Conservation (phyloP, 192 early-diverging fungal genomes). For the Glomus cerebriforme region DNA sequence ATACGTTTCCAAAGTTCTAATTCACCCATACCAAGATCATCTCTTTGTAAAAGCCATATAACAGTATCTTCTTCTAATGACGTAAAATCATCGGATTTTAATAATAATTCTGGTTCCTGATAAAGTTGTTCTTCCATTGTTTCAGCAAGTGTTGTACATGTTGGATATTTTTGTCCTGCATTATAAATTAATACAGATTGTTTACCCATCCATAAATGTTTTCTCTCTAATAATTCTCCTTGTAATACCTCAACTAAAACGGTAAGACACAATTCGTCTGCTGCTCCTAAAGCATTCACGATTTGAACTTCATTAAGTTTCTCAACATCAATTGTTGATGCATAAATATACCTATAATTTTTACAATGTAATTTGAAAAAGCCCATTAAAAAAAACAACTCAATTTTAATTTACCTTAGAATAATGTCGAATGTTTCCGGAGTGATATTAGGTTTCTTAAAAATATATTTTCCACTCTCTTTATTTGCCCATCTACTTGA, state of each 20-base stretch:
- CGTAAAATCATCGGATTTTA: slow-evolving; percentile 9
- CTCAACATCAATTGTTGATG: slow-evolving; percentile 5
- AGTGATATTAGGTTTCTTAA: slow-evolving; percentile 20
- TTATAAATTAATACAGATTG: slow-evolving; percentile 26
- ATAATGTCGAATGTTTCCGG: slow-evolving; percentile 11
- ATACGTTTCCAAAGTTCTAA: slow-evolving; percentile 20
- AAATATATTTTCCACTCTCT: neutral
- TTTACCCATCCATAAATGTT: slow-evolving; percentile 14
- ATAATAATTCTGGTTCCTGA: slow-evolving; percentile 25
- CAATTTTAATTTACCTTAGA: neutral
- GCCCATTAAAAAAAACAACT: neutral
- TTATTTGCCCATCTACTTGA: slow-evolving; percentile 4
- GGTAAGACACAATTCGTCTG: slow-evolving; percentile 8
- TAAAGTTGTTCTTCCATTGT: slow-evolving; percentile 8
- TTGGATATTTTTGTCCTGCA: slow-evolving; percentile 18
- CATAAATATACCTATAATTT: slow-evolving; percentile 10
- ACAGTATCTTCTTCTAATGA: slow-evolving; percentile 11
- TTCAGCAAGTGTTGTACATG: neutral
- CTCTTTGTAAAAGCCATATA: slow-evolving; percentile 7
- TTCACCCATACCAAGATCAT: slow-evolving; percentile 10
- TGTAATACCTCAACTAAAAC: slow-evolving; percentile 13
- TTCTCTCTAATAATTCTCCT: slow-evolving; percentile 5
- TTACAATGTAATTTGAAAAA: no score
- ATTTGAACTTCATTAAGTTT: slow-evolving; percentile 21
- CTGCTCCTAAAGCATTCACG: slow-evolving; percentile 15